Conservation (phyloP, 1,139 yeast species). For the Wickerhamomyces sp. region DNA sequence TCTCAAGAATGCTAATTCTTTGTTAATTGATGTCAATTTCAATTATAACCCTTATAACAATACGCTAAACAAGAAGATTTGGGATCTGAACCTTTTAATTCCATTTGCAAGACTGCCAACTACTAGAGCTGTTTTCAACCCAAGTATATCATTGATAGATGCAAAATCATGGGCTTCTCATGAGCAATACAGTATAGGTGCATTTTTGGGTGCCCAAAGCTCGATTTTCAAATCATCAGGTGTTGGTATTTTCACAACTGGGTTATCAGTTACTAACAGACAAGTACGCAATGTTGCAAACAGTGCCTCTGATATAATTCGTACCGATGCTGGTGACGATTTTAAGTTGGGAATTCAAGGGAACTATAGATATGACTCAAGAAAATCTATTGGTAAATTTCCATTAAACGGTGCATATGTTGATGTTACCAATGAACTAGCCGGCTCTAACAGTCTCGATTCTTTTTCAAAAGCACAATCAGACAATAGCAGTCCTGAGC, state of each 20-base stretch:
- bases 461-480: conserved; percentile 16
- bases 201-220: conserved; percentile 24
- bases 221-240: conserved; percentile 2
- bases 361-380: conserved; percentile 25
- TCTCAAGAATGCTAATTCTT: conserved; percentile 27
- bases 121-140: conserved; percentile 24
- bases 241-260: conserved; percentile 23
- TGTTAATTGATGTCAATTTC: conserved; percentile 23
- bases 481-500: conserved; percentile 11
- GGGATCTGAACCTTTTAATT: conserved; percentile 23
- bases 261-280: conserved; percentile 26
- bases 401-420: conserved; percentile 23
- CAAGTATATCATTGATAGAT: conserved; percentile 24
- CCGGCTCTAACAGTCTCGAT: conserved; percentile 22
- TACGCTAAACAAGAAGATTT: conserved; percentile 23
- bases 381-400: conserved; percentile 24
- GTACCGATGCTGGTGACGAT: conserved; percentile 26
- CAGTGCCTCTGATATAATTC: conserved; percentile 20
- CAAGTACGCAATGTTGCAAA: conserved; percentile 21
- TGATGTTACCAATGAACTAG: conserved; percentile 25
- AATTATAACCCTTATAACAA: conserved; percentile 25
- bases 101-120: conserved; percentile 27
- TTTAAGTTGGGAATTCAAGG: conserved; percentile 26
- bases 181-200: conserved; percentile 21
- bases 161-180: conserved; percentile 23